Conservation (phyloP, 768 basidiomycete species). For the Lactarius sanguifluus region DNA sequence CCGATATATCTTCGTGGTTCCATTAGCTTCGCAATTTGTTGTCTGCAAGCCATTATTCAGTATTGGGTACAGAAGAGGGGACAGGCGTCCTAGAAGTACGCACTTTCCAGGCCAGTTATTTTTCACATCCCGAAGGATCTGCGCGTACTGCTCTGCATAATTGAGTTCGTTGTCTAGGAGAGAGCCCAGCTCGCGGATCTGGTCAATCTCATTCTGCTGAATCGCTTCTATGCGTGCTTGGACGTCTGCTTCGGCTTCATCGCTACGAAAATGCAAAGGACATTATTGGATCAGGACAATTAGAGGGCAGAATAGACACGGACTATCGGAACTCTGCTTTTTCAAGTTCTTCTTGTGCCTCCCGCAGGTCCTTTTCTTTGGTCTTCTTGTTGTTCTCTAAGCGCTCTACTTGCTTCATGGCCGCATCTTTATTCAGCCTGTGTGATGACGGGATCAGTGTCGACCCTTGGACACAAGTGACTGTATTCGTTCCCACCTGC, state of each 20-base stretch:
- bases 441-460: neutral
- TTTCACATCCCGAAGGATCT: constrained; percentile 70
- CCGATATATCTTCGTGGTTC: constrained; percentile 23
- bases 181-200: constrained; percentile 65
- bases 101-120: constrained; percentile 57
- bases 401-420: constrained; percentile 67
- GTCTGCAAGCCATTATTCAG: constrained; percentile 15
- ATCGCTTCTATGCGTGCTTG: constrained; percentile 77
- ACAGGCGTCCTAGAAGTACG: constrained; percentile 42
- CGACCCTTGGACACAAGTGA: constrained; percentile 26
- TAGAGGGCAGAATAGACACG: constrained; percentile 18
- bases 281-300: constrained; percentile 6
- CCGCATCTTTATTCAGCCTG: constrained; percentile 78
- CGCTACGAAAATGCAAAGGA: constrained; percentile 45
- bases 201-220: constrained; percentile 73
- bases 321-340: constrained; percentile 60
- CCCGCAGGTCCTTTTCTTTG: constrained; percentile 67
- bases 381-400: constrained; percentile 74
- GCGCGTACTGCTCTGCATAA: constrained; percentile 70
- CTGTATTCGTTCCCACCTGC: constrained; percentile 51
- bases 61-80: neutral
- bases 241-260: constrained; percentile 84
- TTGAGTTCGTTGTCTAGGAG: constrained; percentile 75
- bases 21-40: constrained; percentile 19
- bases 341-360: constrained; percentile 81